These are phyloP conservation scores for Bryoerythrophyllum caledonicum DNA, from an alignment of 225 moss, liverwort and hornwort species.

Conservation along the genomic window DNA sequence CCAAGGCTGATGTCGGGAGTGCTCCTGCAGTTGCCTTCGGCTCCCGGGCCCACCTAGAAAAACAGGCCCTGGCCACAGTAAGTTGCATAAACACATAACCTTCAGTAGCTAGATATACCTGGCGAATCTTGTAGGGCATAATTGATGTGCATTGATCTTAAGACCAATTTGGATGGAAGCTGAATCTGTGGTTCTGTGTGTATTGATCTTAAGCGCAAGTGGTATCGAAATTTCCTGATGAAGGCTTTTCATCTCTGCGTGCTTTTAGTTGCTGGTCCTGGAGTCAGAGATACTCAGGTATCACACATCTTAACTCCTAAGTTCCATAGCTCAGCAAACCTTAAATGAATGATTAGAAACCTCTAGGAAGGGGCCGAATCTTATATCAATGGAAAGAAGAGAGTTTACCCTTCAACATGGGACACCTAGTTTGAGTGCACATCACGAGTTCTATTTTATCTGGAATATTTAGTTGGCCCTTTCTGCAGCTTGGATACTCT, in stretches of 20 bases:
- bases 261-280: slow-evolving; percentile 89
- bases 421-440: too few species aligned
- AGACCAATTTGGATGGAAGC: slow-evolving; percentile 23
- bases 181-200: slow-evolving; percentile 22
- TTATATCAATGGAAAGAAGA: too few species aligned
- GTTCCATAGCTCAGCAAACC: too few species aligned
- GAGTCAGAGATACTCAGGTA: slow-evolving; percentile 91
- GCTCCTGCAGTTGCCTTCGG: slow-evolving; percentile 71
- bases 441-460: too few species aligned
- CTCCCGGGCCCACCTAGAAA: slow-evolving; percentile 91
- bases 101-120: too few species aligned
- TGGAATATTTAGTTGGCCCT: too few species aligned
- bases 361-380: too few species aligned
- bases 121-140: too few species aligned
- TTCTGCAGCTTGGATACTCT: too few species aligned
- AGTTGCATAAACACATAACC: slow-evolving; percentile 11
- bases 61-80: slow-evolving; percentile 86
- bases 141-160: slow-evolving; percentile 27
- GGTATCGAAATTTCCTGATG: slow-evolving; percentile 95
- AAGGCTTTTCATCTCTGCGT: slow-evolving; percentile 93
- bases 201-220: slow-evolving; percentile 66
- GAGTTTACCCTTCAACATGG: too few species aligned
- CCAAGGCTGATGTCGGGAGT: slow-evolving; percentile 40
- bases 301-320: not conserved
- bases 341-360: too few species aligned